Evolutionary conservation across 2,329 filamentous ascomycete species (phyloP).

Genomic region (Rachicladosporium sp.): DNA sequence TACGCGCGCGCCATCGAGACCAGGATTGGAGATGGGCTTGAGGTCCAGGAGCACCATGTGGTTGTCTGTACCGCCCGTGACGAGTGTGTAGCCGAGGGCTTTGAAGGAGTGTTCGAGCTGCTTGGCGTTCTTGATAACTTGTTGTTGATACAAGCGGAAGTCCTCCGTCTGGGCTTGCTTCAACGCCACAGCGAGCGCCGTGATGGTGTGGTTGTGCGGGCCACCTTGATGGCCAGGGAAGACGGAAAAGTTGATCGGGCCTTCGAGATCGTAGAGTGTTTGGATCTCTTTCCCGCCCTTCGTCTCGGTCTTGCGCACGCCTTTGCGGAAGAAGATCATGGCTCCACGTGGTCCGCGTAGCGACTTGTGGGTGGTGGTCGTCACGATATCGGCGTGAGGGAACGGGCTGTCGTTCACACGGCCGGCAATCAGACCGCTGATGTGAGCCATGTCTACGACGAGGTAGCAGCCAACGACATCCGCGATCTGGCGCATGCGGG

Average conservation of each 20-base stretch:
- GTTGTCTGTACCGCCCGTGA: constrained; percentile 90
- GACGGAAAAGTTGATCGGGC: constrained; percentile 95
- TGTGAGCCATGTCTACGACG: constrained; percentile 96
- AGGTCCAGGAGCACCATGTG: constrained; percentile 96
- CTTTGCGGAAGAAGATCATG: constrained; percentile 99
- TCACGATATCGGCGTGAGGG: constrained; percentile 85
- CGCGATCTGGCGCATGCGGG: constrained; percentile 88
- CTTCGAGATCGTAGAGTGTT: constrained; percentile 81
- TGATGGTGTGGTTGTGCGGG: constrained; percentile 99
- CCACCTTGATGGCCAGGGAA: constrained; percentile 98
- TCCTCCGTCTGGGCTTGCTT: constrained; percentile 85
- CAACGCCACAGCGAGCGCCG: constrained; percentile 83
- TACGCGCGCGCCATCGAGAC: constrained; percentile 83
- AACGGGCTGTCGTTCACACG: constrained; percentile 92
- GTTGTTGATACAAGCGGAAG: constrained; percentile 87
- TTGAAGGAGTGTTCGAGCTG: constrained; percentile 70
- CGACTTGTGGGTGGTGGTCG: constrained; percentile 98
- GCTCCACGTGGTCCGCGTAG: constrained; percentile 92
- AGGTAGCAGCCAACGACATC: constrained; percentile 91
- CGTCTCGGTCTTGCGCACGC: constrained; percentile 75
- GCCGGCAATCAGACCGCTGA: constrained; percentile 87
- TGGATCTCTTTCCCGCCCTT: constrained; percentile 71
- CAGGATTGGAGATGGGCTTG: constrained; percentile 50
- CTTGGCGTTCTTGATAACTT: constrained; percentile 88
- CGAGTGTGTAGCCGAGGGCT: constrained; percentile 78